These are phyloP conservation scores for Besnoitia besnoiti DNA, from an alignment of 169 alveolate genomes.

Conservation along the genomic window DNA sequence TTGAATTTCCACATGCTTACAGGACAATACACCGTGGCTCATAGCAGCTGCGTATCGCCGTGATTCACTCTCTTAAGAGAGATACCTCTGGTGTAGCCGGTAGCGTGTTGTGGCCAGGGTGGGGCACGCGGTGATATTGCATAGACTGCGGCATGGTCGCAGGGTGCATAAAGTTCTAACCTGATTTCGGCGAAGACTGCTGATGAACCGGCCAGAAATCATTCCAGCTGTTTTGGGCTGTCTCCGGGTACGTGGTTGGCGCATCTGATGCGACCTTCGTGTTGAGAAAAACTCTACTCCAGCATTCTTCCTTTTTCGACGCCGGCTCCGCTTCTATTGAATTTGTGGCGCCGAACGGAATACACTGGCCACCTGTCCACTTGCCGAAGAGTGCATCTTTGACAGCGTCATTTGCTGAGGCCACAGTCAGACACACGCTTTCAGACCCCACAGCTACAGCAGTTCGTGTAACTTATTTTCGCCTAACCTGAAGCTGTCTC, in stretches of 20 bases:
- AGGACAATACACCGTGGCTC: too few species aligned
- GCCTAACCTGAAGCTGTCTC: too few species aligned
- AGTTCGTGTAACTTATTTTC: too few species aligned
- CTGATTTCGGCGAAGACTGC: not conserved
- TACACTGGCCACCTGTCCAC: constrained; percentile 32
- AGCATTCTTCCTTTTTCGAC: constrained; percentile 41
- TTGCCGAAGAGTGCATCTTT: constrained; percentile 37
- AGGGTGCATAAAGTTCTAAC: not conserved
- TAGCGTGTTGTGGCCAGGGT: too few species aligned
- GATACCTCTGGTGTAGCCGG: too few species aligned
- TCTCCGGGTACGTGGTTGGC: not conserved
- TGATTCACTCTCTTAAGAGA: too few species aligned
- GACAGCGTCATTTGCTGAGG: constrained; percentile 3
- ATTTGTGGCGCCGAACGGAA: not conserved
- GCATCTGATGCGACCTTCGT: constrained; percentile 41
- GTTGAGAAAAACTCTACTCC: constrained; percentile 45
- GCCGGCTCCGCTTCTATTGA: not conserved
- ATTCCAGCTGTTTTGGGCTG: constrained; percentile 22
- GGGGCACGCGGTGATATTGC: too few species aligned
- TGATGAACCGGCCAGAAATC: constrained; percentile 29
- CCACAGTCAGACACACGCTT: not conserved
- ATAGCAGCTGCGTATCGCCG: too few species aligned
- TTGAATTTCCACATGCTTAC: too few species aligned
- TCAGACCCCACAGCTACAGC: not conserved
- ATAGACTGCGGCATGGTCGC: too few species aligned